phyloP scores from a whole-genome alignment of 495 filamentous ascomycete genomes.

The Alectoria sarmentosa region DNA sequence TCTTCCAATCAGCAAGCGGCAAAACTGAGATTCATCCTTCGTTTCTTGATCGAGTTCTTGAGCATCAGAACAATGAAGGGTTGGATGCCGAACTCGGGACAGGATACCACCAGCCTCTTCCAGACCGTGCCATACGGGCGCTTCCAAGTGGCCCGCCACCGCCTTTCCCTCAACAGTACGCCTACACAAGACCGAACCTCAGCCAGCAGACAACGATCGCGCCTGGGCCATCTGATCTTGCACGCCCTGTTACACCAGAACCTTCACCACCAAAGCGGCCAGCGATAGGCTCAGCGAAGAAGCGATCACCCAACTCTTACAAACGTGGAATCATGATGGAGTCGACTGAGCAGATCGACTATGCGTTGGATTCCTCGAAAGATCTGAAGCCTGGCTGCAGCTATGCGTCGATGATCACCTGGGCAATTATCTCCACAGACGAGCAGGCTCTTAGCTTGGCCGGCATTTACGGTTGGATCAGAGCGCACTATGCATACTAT shows the following conservation, averaged over 20 bases:
- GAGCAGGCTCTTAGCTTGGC: conserved; percentile 82
- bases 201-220: conserved; percentile 51
- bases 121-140: conserved; percentile 17
- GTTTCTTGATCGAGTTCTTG: conserved; percentile 45
- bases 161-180: conserved; percentile 29
- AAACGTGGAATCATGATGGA: conserved; percentile 64
- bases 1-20: conserved; percentile 81
- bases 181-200: conserved; percentile 20
- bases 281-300: conserved; percentile 35
- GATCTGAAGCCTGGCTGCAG: conserved; percentile 93
- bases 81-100: conserved; percentile 41
- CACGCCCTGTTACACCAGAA: conserved; percentile 55
- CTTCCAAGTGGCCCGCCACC: conserved; percentile 14
- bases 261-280: conserved; percentile 22
- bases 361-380: conserved; percentile 70
- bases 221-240: conserved; percentile 59
- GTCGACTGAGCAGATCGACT: conserved; percentile 73
- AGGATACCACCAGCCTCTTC: conserved; percentile 37
- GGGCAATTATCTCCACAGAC: conserved; percentile 77
- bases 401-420: conserved; percentile 95
- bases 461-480: conserved; percentile 90
- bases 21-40: conserved; percentile 50
- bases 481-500: conserved; percentile 82
- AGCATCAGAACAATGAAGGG: conserved; percentile 20
- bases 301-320: conserved; percentile 49